These are phyloP conservation scores for Phyllosticta citribraziliensis DNA, from an alignment of 2,329 filamentous ascomycete genomes.

Conservation along the genomic window DNA sequence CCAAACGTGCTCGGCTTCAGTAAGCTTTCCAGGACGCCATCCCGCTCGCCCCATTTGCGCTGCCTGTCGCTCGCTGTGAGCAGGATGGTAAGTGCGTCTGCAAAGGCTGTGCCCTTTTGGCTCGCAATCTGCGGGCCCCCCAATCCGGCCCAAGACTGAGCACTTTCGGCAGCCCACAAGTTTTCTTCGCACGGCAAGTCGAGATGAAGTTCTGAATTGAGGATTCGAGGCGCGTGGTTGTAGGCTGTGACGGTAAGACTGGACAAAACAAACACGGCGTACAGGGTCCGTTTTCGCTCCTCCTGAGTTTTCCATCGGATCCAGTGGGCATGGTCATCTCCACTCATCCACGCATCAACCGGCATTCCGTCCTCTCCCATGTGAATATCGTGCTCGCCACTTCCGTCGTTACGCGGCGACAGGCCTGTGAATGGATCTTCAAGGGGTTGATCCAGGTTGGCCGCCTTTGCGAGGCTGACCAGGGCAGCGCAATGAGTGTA, in stretches of 20 bases:
- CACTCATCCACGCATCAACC: constrained; percentile 16
- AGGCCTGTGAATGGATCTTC: constrained; percentile 9
- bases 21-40: constrained; percentile 49
- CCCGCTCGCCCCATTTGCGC: constrained; percentile 21
- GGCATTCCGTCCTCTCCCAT: constrained; percentile 40
- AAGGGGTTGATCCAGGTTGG: constrained; percentile 53
- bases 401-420: constrained; percentile 17
- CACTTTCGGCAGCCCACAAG: constrained; percentile 73
- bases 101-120: constrained; percentile 67
- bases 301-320: constrained; percentile 79
- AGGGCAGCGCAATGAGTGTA: constrained; percentile 85
- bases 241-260: constrained; percentile 87
- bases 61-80: constrained; percentile 65
- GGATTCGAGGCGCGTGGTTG: constrained; percentile 81
- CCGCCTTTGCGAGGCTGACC: constrained; percentile 81
- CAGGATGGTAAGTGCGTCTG: constrained; percentile 69
- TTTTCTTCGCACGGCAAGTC: constrained; percentile 91
- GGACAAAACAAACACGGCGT: constrained; percentile 81
- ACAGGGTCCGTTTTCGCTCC: constrained; percentile 87
- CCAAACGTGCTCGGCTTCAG: constrained; percentile 83
- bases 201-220: constrained; percentile 85
- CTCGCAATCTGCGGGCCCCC: constrained; percentile 62
- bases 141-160: constrained; percentile 69
- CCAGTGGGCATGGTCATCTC: constrained; percentile 64
- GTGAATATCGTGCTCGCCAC: constrained; percentile 42